Evolutionary conservation across 2,329 filamentous ascomycete species (phyloP), one percentile per base, ranked within the genome.

Genomic region (Alternaria triticimaculans): DNA sequence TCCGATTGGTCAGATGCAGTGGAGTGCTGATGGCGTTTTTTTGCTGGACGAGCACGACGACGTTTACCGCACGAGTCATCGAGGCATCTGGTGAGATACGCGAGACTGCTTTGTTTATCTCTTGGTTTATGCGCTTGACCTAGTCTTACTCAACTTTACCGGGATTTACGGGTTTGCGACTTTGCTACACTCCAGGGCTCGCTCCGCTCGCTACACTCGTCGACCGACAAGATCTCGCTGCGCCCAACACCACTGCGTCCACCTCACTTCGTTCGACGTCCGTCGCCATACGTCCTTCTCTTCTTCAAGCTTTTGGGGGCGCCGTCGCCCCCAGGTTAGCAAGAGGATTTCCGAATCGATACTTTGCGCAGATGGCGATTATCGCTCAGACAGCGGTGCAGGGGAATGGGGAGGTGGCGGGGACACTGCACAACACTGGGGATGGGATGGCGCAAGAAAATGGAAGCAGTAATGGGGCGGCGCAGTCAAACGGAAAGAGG

Each of bases 291-390:
- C 68, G 62, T 50, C 63, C 65, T 14, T 60, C 68, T 3, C 30
- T 63, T 21, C 21, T 53, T n/a, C 65, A 58, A 58, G 53, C 45
- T 64, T 72, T 57, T 57, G 73, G 70, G 73, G 74, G 73, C 72
- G 64, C 65, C 49, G 51, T 58, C 46, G 67, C 60, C 67, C 68
- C 66, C 63, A 64, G 55, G 30, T 58, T 60, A 60, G 60, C 41
- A 6, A 46, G 58, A 10, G n/a, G 57, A 33, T 3, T 37, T 11
- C 4, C 50, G 25, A 63, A 61, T 63, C 69, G 66, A 49, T 62
- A 64, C 45, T 61, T 65, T 51, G 49, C 63, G 37, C 55, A 23
- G 20, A 73, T 72, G 71, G 67, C 71, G 48, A 61, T 67, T 21
- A 66, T 60, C 43, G 46, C 21, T 51, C 53, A 57, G 30, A 58